These are phyloP conservation scores for Paramecium tetraurelia DNA, from an alignment of 73 alveolate genomes.

Conservation along the genomic window DNA sequence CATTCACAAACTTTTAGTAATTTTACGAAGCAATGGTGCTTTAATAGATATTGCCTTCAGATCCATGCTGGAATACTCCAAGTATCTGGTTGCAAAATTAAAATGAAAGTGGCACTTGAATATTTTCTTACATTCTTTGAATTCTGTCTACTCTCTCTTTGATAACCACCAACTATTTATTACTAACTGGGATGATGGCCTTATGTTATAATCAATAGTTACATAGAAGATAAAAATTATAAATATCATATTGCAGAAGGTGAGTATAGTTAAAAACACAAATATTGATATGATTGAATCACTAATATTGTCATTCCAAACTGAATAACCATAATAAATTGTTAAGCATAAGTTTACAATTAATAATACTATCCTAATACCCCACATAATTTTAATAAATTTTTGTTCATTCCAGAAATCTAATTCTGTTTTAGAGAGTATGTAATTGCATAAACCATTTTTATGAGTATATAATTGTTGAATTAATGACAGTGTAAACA, in stretches of 20 bases:
- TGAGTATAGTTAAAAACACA: neutral
- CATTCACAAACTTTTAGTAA: neutral
- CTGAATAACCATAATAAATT: neutral
- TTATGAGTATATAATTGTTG: neutral
- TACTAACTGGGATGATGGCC: constrained; percentile 14
- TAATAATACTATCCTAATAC: neutral
- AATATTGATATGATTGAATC: constrained; percentile 15
- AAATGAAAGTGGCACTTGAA: neutral
- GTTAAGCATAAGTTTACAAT: neutral
- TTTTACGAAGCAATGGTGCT: constrained; percentile 15
- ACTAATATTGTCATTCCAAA: neutral
- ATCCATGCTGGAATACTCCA: constrained; percentile 17
- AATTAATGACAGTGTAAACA: neutral
- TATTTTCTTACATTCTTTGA: neutral
- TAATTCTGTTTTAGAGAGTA: constrained; percentile 3
- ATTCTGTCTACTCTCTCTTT: neutral
- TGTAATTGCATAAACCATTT: neutral
- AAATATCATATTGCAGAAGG: neutral
- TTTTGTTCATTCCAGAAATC: constrained; percentile 33
- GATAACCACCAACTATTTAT: neutral
- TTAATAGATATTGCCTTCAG: constrained; percentile 19
- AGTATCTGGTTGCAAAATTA: neutral
- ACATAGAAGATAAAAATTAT: neutral
- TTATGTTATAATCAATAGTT: neutral
- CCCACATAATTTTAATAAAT: constrained; percentile 21